Evolutionary conservation across 2,329 filamentous ascomycete species (phyloP), one percentile per base, ranked within the genome.

Genomic region (Fulvia fulva): DNA sequence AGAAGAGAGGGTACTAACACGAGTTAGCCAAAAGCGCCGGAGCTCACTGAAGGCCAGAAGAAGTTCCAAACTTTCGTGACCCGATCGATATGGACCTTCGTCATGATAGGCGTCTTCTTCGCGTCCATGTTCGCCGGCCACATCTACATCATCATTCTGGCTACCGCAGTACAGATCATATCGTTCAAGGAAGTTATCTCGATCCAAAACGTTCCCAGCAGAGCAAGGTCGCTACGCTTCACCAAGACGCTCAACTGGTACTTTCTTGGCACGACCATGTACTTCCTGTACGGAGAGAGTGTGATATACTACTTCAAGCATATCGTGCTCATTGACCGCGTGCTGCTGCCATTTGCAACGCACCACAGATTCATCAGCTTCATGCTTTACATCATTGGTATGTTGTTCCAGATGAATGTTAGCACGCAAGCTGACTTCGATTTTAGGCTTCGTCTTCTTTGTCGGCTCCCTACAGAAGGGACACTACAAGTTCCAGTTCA

Each of bases 241-340:
- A 97, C 93, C 65, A 97, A 97, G 80, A 91, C 90, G 66, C 80
- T 99, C 68, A 97, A 97, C 77, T 99, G 94, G 94, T 99, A 99
- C 76, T 99, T 96, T 80, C 83, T 99, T 55, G 94, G 91, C n/a
- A 91, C 90, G 25, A 96, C 93, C 67, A 97, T 99, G 93, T 99
- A 99, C 81, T 99, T 96, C 69, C 81, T 99, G 52, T 99, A 99
- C 73, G 94, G 94, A 71, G 94, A 99, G 78, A 97, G 91, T 70
- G 93, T 99, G 71, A 96, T 99, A 71, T 99, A 99, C 80, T 99
- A 99, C 78, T 99, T 99, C 79, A 99, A 99, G 82, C 94, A 99
- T 74, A 93, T 99, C 66, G 87, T 99, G 45, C 80, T 99, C 59
- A 92, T 99, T 47, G 94, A 99, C 77, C 90, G 89, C 75, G 89